Base-by-base conservation (phyloP, 1,139 yeast species). In the Diutina rugosa region DNA sequence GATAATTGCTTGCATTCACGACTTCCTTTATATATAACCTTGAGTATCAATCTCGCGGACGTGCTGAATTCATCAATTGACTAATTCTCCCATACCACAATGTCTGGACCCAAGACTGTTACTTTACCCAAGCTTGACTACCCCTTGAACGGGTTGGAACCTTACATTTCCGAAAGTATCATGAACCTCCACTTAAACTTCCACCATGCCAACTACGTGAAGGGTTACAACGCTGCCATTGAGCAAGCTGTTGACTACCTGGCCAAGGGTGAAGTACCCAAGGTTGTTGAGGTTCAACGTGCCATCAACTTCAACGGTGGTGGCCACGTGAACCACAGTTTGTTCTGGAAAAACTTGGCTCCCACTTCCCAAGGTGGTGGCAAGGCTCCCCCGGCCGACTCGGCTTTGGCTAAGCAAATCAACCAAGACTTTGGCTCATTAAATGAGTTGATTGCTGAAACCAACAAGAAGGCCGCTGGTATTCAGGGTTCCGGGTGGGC, bases 401-500 rank as follows among this genome's bases (percentile, higher is more conserved):
- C 85, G 16, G 77, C 79, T n/a, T 75, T 91, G 56, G 84, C 79
- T 58, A 75, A 81, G 69, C 85, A 86, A 62, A 83, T 91, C 62
- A 66, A 69, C 55, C 73, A 74, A 55, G 85, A 88, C 71, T 90
- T 78, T 68, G 97, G 97, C 45, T 80, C 87, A 14, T 74, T 89
- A 60, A 97, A 90, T 63, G 81, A 80, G 61, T 78, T 91, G 72
- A 84, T 85, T 63, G 67, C 73, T 54, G 67, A 81, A 61, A 84
- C 95, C 65, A 91, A 90, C 70, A 72, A 82, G 58, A 86, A 87
- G 70, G 79, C 91, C 66, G 96, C 97, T 41, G 95, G 96, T 57
- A 81, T 91, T 66, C 98, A 91, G 74, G 98, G 98, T 65, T 89
- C 97, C 28, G 98, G 98, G 49, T 91, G 98, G 98, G 96, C 96